Conservation (phyloP, 106 monocot species). For the Iris macrosiphon region DNA sequence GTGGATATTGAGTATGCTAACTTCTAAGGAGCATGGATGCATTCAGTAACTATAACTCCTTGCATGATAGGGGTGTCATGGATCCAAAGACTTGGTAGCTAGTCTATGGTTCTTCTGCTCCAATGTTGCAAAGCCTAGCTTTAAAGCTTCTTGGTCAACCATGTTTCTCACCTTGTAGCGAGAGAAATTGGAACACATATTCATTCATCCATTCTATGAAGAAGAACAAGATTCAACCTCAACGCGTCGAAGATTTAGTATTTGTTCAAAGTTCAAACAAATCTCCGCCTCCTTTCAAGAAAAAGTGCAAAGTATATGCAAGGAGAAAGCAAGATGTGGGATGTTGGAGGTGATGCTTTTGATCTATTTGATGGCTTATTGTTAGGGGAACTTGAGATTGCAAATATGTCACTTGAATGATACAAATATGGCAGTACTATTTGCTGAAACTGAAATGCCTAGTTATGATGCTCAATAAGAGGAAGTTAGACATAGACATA, state of each 20-base stretch:
- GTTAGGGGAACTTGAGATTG: too few species aligned
- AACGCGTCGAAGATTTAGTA: neutral
- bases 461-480: too few species aligned
- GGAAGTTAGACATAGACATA: too few species aligned
- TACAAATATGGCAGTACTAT: too few species aligned
- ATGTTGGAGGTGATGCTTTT: too few species aligned
- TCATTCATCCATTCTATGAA: neutral
- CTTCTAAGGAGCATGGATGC: neutral
- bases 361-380: too few species aligned
- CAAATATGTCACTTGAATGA: too few species aligned
- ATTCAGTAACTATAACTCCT: neutral
- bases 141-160: constrained; percentile 7
- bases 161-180: neutral
- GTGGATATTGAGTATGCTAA: neutral
- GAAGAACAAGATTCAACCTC: neutral
- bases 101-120: constrained; percentile 2
- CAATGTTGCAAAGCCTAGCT: constrained; percentile 3
- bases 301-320: neutral
- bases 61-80: neutral
- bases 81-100: neutral
- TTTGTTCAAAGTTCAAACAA: neutral
- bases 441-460: too few species aligned
- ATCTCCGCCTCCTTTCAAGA: neutral
- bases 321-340: neutral
- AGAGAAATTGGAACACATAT: neutral